Conservation (phyloP, 495 filamentous ascomycete genomes). For the Hypoxylon subgilvum region DNA sequence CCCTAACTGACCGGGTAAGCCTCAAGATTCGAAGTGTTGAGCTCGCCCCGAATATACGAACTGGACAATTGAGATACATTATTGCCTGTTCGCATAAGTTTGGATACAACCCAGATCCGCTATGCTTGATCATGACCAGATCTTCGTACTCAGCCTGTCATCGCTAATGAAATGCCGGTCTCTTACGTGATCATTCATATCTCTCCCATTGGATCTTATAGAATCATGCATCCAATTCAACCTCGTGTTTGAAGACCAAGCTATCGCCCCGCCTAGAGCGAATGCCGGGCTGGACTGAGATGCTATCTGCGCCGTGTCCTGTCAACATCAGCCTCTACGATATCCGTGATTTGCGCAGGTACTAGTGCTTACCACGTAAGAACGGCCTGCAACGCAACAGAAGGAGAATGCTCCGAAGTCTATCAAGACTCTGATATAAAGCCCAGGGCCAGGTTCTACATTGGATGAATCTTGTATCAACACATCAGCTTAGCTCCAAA, state of each 20-base stretch:
- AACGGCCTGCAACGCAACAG: no score
- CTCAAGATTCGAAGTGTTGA: no score
- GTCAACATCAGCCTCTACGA: conserved; percentile 15
- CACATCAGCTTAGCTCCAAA: conserved; percentile 13
- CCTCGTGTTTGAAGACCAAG: conserved; percentile 15
- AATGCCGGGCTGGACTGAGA: conserved; percentile 20
- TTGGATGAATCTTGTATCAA: conserved; percentile 17
- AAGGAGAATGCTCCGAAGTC: no score
- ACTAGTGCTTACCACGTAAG: conserved; percentile 17
- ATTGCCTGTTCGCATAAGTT: no score
- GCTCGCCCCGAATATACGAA: no score
- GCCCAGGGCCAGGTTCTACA: conserved; percentile 2
- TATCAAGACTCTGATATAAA: no score
- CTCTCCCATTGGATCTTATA: conserved; percentile 3
- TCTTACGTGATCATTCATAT: conserved; percentile 9
- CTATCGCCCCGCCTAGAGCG: conserved; percentile 11
- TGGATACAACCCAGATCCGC: no score
- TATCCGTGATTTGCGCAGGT: background rate
- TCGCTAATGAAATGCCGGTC: conserved; percentile 9
- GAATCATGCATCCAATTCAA: conserved; percentile 1
- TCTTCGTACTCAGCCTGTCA: no score
- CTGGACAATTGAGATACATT: no score
- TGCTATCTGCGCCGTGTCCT: conserved; percentile 16
- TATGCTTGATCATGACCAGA: no score
- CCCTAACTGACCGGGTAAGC: no score